These are phyloP conservation scores for Dryas drummondii DNA, from an alignment of 306 rosid species.

Conservation along the genomic window DNA sequence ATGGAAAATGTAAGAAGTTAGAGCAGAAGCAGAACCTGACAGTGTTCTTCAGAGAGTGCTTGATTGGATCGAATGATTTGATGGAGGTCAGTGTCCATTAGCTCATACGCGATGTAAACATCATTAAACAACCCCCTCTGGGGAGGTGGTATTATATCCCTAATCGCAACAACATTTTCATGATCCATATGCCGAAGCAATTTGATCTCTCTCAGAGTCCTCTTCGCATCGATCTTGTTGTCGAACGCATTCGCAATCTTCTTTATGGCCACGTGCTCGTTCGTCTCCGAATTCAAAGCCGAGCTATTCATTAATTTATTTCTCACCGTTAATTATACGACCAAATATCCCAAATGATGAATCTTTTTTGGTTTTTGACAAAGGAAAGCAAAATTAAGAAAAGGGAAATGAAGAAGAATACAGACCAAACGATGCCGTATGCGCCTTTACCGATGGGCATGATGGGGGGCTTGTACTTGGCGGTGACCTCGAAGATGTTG, in stretches of 20 bases:
- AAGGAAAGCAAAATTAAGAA: not conserved
- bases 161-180: constrained; percentile 91
- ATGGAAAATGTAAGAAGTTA: not conserved
- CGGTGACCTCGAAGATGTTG: constrained; percentile 83
- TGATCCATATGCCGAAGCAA: constrained; percentile 99
- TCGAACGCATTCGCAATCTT: constrained; percentile 96
- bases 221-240: constrained; percentile 92
- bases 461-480: constrained; percentile 93
- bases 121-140: constrained; percentile 73
- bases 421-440: constrained; percentile 92
- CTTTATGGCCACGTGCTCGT: constrained; percentile 86
- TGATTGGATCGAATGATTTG: constrained; percentile 95
- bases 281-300: constrained; percentile 82
- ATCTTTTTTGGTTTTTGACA: not conserved
- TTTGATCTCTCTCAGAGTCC: constrained; percentile 96
- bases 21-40: constrained; percentile 57
- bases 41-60: constrained; percentile 92
- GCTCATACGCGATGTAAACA: constrained; percentile 95
- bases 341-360: constrained; percentile 2
- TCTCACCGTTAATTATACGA: not conserved
- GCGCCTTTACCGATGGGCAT: constrained; percentile 99
- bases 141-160: constrained; percentile 96
- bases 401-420: not conserved
- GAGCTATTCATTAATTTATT: constrained; percentile 39
- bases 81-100: constrained; percentile 98